phyloP scores from a whole-genome alignment of 768 basidiomycete genomes.

The Psilocybe azurescens region DNA sequence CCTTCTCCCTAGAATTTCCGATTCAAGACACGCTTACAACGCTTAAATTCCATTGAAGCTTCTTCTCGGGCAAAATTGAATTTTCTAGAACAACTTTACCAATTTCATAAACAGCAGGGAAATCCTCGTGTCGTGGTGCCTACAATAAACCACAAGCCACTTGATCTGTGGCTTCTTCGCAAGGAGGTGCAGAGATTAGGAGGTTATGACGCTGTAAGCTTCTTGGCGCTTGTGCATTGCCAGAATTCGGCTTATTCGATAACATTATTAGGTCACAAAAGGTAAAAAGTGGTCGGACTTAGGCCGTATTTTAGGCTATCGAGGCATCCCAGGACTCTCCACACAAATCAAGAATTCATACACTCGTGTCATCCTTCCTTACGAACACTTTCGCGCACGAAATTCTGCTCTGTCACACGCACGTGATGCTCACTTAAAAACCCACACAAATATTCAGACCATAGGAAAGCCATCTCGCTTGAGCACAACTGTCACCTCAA shows the following conservation, averaged over 20 bases:
- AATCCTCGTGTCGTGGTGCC: conserved; percentile 91
- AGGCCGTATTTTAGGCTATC: conserved; percentile 82
- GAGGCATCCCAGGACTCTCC: conserved; percentile 80
- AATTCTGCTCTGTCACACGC: conserved; percentile 58
- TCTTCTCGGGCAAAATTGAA: conserved; percentile 96
- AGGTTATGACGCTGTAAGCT: conserved; percentile 82
- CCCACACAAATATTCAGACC: conserved; percentile 51
- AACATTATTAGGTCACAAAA: conserved; percentile 68
- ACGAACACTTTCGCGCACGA: conserved; percentile 86
- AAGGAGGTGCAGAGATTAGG: conserved; percentile 92
- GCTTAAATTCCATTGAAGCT: conserved; percentile 96
- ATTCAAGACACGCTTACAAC: conserved; percentile 94
- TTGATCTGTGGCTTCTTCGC: conserved; percentile 93
- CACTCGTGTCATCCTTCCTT: conserved; percentile 91
- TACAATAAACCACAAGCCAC: conserved; percentile 88
- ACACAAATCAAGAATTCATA: conserved; percentile 92
- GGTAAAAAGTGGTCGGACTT: conserved; percentile 89
- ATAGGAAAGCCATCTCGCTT: conserved; percentile 41
- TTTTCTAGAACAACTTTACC: conserved; percentile 95
- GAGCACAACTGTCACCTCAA: conserved; percentile 38
- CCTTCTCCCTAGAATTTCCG: conserved; percentile 71
- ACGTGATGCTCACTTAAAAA: conserved; percentile 55
- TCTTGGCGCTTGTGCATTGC: conserved; percentile 14
- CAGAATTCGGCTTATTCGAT: conserved; percentile 15
- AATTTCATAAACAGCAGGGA: conserved; percentile 95